Evolutionary conservation across 2,329 filamentous ascomycete species (phyloP), one percentile per base, ranked within the genome.

Genomic region (Beauveria australis): DNA sequence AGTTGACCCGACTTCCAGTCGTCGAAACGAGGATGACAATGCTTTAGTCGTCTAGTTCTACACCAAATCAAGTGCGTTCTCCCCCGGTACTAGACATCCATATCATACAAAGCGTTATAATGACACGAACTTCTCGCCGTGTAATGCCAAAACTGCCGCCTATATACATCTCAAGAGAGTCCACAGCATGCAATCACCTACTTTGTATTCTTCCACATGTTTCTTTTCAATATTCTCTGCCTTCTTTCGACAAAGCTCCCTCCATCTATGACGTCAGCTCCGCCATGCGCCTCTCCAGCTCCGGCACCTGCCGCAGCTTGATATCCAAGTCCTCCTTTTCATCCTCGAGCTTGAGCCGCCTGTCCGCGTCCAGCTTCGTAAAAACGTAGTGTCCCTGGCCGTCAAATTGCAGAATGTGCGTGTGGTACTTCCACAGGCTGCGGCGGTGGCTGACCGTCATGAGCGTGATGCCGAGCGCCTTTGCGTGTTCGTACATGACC

Each of bases 401-500:
- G 73, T 97, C 93, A 72, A 99, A 99, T 74, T 99, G 94, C 70
- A 99, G 74, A 63, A 99, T 97, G 74, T 88, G 89, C 66, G 86
- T 89, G 73, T 99, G 94, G 73, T 99, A 97, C 74, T 94, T 92
- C 94, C 94, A 99, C 67, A 99, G 75, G 76, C 91, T 96, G 64
- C 92, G 80, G 9, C 94, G 81, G 73, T 99, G 94, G 65, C 87
- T 92, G 26, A 99, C 94, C 0, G 94, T 99, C 91, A 99, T 97
- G 64, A 99, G 81, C 0, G 94, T 97, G 68, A 97, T 94, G 3
- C 91, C 92, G 19, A 97, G 76, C 19, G 84, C 81, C 80, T 99
- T 97, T 55, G 94, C 94, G 60, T 91, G 92, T 67, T 97, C 93
- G 74, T 99, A 99, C 92, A 99, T 97, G 71, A 91, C 83, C 71